Conservation (phyloP, 1,284 basidiomycete species). For the Heterobasidion irregulare region DNA sequence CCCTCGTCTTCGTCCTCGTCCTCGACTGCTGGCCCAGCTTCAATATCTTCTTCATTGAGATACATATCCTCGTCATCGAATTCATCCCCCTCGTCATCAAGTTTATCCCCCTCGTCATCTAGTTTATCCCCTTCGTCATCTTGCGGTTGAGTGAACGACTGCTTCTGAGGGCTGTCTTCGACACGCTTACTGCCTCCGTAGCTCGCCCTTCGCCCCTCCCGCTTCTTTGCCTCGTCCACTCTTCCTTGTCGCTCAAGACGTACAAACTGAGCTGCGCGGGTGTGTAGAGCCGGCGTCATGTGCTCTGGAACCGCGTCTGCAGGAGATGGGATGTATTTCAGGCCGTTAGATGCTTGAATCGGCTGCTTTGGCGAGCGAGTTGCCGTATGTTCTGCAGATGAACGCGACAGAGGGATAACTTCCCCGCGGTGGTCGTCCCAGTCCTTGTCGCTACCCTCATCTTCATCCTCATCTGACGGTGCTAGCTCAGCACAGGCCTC, state of each 20-base stretch:
- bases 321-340: background rate
- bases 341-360: background rate
- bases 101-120: background rate
- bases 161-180: background rate
- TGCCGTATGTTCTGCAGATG: too few relatives aligned
- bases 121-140: background rate
- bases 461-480: background rate
- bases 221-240: background rate
- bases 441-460: too few relatives aligned
- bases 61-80: background rate
- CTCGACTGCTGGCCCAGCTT: background rate
- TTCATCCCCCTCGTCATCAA: background rate
- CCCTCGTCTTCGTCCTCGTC: background rate
- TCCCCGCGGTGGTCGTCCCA: too few relatives aligned
- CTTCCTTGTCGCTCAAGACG: background rate
- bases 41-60: too few relatives aligned
- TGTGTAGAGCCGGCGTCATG: background rate
- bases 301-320: background rate
- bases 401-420: too few relatives aligned
- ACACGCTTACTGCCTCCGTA: background rate
- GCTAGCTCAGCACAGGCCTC: background rate
- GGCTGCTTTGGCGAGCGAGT: too few relatives aligned
- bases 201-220: background rate
- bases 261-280: background rate
- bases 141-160: background rate